Base-by-base conservation (phyloP, 2,329 filamentous ascomycete genomes). In the Neoscytalidium dimidiatum region DNA sequence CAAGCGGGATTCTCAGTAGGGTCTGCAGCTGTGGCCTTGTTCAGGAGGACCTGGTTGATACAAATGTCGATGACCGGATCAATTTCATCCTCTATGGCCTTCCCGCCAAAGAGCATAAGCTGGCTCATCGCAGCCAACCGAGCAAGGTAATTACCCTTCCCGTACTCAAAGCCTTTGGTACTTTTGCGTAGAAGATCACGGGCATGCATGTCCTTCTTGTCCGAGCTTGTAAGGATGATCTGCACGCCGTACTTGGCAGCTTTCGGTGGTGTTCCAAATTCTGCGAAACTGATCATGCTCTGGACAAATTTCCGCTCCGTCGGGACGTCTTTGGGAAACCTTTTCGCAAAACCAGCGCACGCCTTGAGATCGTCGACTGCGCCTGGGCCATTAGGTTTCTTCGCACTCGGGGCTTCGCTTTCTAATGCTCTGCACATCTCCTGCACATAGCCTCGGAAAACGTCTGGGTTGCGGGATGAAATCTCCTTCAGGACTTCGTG, bases 161-260 rank as follows among this genome's bases (percentile, higher is more conserved):
- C 91, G 68, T 92, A 94, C 2, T 85, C 82, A 82, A 91, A 94
- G 58, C 88, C 85, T 68, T 92, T 88, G 68, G 92, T 86, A 66
- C 90, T 90, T 74, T 90, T 91, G 64, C 90, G 86, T 7, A 97
- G 79, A 11, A 99, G 84, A 70, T 96, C 93, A 62, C 90, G 93
- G 7, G 92, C 92, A 66, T 92, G 91, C 80, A 96, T 90, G 72
- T 94, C 90, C 75, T 92, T 95, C 70, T 87, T 87, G 58, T 94
- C 88, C 23, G 88, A 83, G 9, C 89, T 89, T 38, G 91, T 89
- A 78, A 97, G 87, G 62, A 99, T 84, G 68, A 99, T 93, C 29
- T 92, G 94, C 56, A 98, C 88, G 0, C 95, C 95, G 79, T 98
- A 93, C 78, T 99, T 99, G 23, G 94, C 92, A 8, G 92, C 91